A percentile compares a stretch with the other conserved stretches of the same genome.
phyloP scores from a whole-genome alignment of 768 basidiomycete genomes.

The Sutorius australiensis region DNA sequence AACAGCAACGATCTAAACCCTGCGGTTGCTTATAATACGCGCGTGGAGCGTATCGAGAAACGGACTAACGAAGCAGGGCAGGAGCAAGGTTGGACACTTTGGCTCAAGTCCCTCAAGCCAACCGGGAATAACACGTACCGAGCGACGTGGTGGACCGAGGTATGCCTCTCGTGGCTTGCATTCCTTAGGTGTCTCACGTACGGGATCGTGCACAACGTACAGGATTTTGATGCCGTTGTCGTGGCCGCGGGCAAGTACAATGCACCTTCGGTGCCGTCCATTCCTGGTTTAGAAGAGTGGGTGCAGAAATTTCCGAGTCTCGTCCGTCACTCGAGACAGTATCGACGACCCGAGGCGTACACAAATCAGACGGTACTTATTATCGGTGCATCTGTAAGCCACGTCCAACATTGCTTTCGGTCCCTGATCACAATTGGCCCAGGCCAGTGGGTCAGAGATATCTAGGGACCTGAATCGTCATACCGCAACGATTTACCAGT shows the following conservation, averaged over 20 bases:
- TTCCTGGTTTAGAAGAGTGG: constrained; percentile 13
- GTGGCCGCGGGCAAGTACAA: constrained; percentile 11
- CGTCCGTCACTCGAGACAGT: constrained; percentile 40
- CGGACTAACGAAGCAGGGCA: constrained; percentile 15
- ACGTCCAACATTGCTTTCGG: no score
- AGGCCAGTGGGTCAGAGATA: constrained; percentile 9
- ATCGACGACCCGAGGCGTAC: constrained; percentile 37
- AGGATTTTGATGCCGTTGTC: constrained; percentile 17
- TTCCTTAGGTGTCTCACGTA: background rate
- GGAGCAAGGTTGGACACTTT: constrained; percentile 14
- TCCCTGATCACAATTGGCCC: background rate
- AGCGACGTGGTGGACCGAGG: constrained; percentile 32
- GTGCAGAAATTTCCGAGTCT: constrained; percentile 29
- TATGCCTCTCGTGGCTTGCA: background rate
- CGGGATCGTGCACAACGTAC: background rate
- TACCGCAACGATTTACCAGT: background rate
- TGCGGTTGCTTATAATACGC: constrained; percentile 41
- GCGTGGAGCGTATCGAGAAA: constrained; percentile 46
- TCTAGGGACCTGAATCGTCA: constrained; percentile 5
- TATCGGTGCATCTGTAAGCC: constrained; percentile 30
- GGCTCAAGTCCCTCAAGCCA: constrained; percentile 5
- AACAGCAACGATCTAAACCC: constrained; percentile 37
- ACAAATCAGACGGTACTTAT: constrained; percentile 38
- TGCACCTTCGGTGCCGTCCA: constrained; percentile 13
- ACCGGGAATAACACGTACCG: constrained; percentile 17